These are phyloP conservation scores for Flaveria linearis DNA, from an alignment of 129 eudicot species.

Conservation along the genomic window DNA sequence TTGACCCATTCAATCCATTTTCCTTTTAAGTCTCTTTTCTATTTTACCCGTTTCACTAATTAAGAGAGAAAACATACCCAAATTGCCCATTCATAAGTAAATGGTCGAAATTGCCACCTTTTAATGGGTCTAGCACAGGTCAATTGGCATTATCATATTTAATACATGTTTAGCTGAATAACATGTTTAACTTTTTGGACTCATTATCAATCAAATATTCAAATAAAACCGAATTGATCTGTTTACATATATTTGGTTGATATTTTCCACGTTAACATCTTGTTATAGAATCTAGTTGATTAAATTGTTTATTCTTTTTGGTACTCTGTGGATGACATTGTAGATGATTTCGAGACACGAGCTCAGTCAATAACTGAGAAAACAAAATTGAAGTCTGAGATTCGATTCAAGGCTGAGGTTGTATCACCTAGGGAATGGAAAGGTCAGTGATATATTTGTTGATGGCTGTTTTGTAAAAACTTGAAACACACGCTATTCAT, in stretches of 20 bases:
- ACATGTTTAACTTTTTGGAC: background rate
- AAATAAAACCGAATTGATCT: background rate
- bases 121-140: too few species aligned
- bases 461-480: background rate
- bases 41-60: background rate
- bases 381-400: slow-evolving; percentile 80
- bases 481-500: background rate
- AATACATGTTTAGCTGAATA: too few species aligned
- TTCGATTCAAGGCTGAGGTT: slow-evolving; percentile 85
- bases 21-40: background rate
- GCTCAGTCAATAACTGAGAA: slow-evolving; percentile 80
- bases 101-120: too few species aligned
- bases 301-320: background rate
- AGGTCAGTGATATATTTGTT: slow-evolving; percentile 42
- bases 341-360: slow-evolving; percentile 89
- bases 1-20: background rate
- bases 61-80: background rate
- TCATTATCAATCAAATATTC: background rate
- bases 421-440: slow-evolving; percentile 93
- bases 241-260: background rate
- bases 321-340: slow-evolving; percentile 22
- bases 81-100: background rate
- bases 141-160: too few species aligned
- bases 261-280: background rate
- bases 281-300: slow-evolving; percentile 7